Conservation (phyloP, 108 stramenopile genomes). For the Schizochytrium sp. region DNA sequence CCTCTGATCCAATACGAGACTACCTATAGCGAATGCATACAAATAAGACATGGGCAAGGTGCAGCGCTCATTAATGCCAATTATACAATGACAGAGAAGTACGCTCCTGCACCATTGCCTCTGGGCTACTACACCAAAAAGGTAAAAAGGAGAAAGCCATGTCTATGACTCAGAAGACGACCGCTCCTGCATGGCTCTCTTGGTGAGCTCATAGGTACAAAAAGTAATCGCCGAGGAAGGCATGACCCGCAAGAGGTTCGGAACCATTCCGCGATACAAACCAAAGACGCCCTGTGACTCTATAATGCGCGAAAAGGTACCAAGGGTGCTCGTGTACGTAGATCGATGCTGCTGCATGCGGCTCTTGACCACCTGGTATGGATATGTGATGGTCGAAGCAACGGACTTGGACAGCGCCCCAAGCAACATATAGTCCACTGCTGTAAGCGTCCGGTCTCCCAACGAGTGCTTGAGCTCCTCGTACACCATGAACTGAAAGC, state of each 20-base stretch:
- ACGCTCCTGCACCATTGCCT: no score
- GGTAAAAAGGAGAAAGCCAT: no score
- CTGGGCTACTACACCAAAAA: no score
- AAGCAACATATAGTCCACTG: slow-evolving; percentile 47
- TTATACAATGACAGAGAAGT: no score
- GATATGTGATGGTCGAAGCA: slow-evolving; percentile 76
- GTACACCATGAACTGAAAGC: slow-evolving; percentile 89
- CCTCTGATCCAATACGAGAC: no score
- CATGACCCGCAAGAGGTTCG: slow-evolving; percentile 87
- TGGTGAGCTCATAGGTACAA: slow-evolving; percentile 73
- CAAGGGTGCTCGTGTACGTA: slow-evolving; percentile 32
- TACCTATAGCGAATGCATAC: no score
- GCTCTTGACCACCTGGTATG: slow-evolving; percentile 86
- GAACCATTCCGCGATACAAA: slow-evolving; percentile 70
- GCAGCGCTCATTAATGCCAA: no score
- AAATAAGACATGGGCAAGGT: no score
- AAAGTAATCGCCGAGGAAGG: slow-evolving; percentile 94
- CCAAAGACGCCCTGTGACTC: slow-evolving; percentile 69
- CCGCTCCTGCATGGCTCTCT: not conserved
- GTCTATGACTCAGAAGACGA: no score
- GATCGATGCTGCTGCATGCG: slow-evolving; percentile 72
- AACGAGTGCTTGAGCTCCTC: slow-evolving; percentile 77
- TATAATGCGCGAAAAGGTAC: slow-evolving; percentile 43
- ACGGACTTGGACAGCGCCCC: slow-evolving; percentile 71
- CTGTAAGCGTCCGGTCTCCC: slow-evolving; percentile 27